Conservation (phyloP, 176 grass and related monocot genomes). For the Luzula sylvatica region DNA sequence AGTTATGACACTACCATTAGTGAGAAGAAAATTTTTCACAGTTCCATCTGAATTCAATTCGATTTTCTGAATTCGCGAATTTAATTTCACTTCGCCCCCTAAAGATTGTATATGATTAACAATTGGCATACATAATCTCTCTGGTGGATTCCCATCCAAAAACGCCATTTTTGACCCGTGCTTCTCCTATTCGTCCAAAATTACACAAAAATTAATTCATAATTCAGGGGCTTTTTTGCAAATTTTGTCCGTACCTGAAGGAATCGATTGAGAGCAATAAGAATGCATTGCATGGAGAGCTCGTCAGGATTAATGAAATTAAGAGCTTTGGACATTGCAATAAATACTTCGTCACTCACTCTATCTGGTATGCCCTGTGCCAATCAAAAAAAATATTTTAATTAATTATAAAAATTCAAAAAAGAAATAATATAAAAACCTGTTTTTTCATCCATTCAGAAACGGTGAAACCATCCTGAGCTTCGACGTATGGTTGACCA, state of each 20-base stretch:
- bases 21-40: conserved; percentile 74
- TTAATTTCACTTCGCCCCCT: conserved; percentile 82
- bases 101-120: conserved; percentile 72
- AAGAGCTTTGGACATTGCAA: conserved; percentile 96
- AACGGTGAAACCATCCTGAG: conserved; percentile 86
- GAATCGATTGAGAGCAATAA: conserved; percentile 92
- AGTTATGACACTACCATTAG: conserved; percentile 55
- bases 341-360: conserved; percentile 88
- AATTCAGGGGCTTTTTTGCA: background rate
- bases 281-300: conserved; percentile 98
- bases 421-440: conserved; percentile 28
- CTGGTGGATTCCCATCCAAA: conserved; percentile 94
- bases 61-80: conserved; percentile 81
- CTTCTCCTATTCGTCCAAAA: background rate
- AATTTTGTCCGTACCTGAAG: conserved; percentile 81
- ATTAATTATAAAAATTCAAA: background rate
- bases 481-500: conserved; percentile 95
- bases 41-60: conserved; percentile 85
- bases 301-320: conserved; percentile 99
- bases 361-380: conserved; percentile 85
- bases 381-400: conserved; percentile 40
- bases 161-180: conserved; percentile 97
- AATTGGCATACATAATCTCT: conserved; percentile 91
- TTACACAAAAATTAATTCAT: no score
- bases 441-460: conserved; percentile 93